Percentiles rank a stretch among this genome's conserved stretches.
These are phyloP conservation scores for Paxillus rubicundulus DNA, from an alignment of 768 basidiomycete genomes.

Conservation along the genomic window DNA sequence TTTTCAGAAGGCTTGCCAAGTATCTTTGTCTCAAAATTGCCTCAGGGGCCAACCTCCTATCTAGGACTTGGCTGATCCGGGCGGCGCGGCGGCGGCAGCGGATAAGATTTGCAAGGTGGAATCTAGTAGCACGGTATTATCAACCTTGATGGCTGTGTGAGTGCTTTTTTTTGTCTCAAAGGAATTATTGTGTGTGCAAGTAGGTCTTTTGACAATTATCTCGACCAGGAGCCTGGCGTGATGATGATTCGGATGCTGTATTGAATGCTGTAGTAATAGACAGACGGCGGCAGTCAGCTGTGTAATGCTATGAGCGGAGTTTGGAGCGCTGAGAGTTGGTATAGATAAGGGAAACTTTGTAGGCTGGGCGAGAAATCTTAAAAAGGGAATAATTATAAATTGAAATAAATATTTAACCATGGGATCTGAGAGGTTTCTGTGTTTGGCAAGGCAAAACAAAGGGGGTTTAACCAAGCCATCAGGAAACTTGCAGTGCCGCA, in stretches of 20 bases:
- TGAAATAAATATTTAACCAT: neutral
- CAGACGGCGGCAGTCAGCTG: neutral
- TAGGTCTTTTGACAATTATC: too few species aligned
- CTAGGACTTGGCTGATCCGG: neutral
- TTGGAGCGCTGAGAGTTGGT: conserved; percentile 1
- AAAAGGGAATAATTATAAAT: neutral
- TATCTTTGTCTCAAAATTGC: neutral
- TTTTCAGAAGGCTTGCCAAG: too few species aligned
- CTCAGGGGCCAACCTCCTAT: neutral
- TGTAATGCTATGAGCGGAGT: conserved; percentile 11
- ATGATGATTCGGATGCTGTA: neutral
- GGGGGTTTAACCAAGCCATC: conserved; percentile 17
- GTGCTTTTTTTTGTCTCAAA: too few species aligned
- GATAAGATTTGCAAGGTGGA: neutral
- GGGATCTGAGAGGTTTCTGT: neutral
- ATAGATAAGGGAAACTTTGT: neutral
- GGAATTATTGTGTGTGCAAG: too few species aligned
- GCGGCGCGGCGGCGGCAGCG: neutral
- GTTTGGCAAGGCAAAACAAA: conserved; percentile 15
- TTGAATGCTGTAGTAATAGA: neutral
- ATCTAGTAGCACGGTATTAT: neutral
- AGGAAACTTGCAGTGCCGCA: conserved; percentile 26
- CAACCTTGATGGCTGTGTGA: too few species aligned
- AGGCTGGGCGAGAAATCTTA: neutral
- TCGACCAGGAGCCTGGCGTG: neutral